These are phyloP conservation scores for Bolboschoenoplectus hybrid DNA, from an alignment of 202 grass and related monocot species.

Conservation along the genomic window DNA sequence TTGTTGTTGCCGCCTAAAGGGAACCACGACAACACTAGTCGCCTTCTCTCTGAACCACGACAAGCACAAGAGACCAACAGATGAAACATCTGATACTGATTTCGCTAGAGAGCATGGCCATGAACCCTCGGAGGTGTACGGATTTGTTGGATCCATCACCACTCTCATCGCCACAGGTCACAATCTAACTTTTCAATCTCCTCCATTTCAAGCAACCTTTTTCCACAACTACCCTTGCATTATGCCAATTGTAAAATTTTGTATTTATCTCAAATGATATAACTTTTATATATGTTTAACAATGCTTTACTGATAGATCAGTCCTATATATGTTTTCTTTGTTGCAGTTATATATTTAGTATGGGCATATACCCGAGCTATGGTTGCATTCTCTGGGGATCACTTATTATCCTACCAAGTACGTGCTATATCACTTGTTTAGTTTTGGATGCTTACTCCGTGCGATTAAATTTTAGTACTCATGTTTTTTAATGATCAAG, in stretches of 20 bases:
- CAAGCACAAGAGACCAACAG: neutral
- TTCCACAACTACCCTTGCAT: neutral
- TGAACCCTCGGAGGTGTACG: constrained; percentile 88
- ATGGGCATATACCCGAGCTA: constrained; percentile 71
- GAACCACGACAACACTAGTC: neutral
- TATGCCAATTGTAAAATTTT: neutral
- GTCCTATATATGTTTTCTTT: neutral
- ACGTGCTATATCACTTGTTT: neutral
- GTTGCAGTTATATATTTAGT: constrained; percentile 53
- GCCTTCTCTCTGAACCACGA: neutral
- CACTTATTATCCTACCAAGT: constrained; percentile 93
- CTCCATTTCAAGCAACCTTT: neutral
- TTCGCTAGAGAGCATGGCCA: constrained; percentile 52
- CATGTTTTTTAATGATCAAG: neutral
- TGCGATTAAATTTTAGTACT: neutral
- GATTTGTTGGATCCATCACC: constrained; percentile 93
- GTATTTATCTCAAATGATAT: no score
- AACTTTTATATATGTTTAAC: no score
- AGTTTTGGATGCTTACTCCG: neutral
- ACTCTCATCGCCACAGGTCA: constrained; percentile 61
- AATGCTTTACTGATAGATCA: neutral
- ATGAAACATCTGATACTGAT: neutral
- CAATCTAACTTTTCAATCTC: neutral
- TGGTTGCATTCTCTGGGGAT: constrained; percentile 64
- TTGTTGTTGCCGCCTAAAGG: neutral